Evolutionary conservation across 1,284 basidiomycete genomes (phyloP).

Genomic region (Austroboletus novae-zelandiae): DNA sequence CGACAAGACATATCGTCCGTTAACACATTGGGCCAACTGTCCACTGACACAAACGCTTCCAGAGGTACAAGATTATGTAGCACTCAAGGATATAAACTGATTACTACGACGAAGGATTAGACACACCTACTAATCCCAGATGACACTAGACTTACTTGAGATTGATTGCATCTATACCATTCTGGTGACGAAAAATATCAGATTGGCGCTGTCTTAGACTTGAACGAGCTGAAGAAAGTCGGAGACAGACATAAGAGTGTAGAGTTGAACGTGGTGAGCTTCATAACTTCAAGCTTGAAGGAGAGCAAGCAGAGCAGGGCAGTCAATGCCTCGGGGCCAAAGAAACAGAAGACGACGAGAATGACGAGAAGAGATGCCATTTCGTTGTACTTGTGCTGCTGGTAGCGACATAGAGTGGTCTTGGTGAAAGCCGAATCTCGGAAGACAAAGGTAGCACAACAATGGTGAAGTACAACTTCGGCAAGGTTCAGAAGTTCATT

Average conservation of each 20-base stretch:
- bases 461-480: background rate
- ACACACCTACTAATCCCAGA: background rate
- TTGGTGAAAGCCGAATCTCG: conserved; percentile 3
- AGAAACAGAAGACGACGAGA: background rate
- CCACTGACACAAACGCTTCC: conserved; percentile 25
- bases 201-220: conserved; percentile 36
- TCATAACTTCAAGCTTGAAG: background rate
- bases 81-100: conserved; percentile 44
- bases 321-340: conserved; percentile 22
- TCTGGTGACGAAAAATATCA: conserved; percentile 41
- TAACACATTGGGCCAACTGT: no score
- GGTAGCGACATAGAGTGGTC: background rate
- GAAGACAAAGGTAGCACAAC: background rate
- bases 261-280: no score
- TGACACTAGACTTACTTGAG: conserved; percentile 42
- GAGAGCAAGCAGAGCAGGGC: conserved; percentile 8
- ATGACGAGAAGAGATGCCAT: background rate
- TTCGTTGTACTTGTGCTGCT: no score
- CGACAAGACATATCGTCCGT: no score
- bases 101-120: conserved; percentile 34
- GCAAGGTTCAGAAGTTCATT: background rate
- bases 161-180: conserved; percentile 53
- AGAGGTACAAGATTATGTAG: conserved; percentile 41
- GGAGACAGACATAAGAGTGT: no score
- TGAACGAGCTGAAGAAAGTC: conserved; percentile 34